These are phyloP conservation scores for Lagenidium sp. DNA, from an alignment of 352 stramenopile species.

Conservation along the genomic window DNA sequence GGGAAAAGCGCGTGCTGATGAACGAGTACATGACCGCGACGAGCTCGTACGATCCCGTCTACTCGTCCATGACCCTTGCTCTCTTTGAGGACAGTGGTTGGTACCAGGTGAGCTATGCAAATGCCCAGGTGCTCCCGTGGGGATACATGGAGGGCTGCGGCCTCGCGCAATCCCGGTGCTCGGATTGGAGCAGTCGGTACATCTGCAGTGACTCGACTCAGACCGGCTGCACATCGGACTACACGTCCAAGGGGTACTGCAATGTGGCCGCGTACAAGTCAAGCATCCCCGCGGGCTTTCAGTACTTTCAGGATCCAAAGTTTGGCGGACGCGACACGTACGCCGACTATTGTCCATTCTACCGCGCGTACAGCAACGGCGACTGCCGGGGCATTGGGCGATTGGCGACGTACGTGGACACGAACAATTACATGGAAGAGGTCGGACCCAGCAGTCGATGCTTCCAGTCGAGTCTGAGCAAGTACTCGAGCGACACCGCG, in stretches of 20 bases:
- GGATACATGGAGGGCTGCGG: conserved; percentile 69
- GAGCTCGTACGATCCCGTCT: conserved; percentile 63
- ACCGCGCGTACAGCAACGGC: conserved; percentile 65
- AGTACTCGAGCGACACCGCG: conserved; percentile 19
- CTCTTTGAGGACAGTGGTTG: conserved; percentile 78
- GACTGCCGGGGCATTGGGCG: conserved; percentile 58
- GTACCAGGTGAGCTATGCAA: conserved; percentile 64
- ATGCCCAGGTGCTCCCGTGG: conserved; percentile 52
- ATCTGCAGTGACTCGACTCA: conserved; percentile 38
- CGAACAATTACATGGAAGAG: conserved; percentile 44
- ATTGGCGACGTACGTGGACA: conserved; percentile 22
- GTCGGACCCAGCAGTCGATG: conserved; percentile 44
- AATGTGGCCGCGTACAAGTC: conserved; percentile 53
- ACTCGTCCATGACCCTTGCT: conserved; percentile 59
- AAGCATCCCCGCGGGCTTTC: conserved; percentile 65
- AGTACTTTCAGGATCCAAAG: conserved; percentile 64
- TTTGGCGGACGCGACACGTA: conserved; percentile 55
- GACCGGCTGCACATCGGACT: conserved; percentile 49
- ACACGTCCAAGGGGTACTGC: conserved; percentile 67
- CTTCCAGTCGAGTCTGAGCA: conserved; percentile 61
- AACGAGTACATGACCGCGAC: conserved; percentile 84
- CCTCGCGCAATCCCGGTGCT: conserved; percentile 46
- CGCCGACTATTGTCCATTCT: conserved; percentile 78
- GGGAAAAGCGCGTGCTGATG: conserved; percentile 76
- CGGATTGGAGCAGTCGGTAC: conserved; percentile 61